Evolutionary conservation across 805 yeast species (phyloP).

Genomic region (Metschnikowia similis): DNA sequence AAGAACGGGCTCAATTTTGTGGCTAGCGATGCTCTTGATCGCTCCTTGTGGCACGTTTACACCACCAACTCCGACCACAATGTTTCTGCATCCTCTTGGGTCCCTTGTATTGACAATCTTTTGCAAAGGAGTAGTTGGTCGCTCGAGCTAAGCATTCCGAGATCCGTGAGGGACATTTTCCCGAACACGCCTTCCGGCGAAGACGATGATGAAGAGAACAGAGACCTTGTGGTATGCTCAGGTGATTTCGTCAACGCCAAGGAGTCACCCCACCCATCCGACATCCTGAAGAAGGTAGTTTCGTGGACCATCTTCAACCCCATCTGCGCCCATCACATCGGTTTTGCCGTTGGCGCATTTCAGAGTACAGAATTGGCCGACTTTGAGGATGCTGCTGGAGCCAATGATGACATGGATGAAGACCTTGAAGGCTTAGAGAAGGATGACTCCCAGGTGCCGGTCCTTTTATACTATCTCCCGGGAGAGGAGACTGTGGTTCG

Average conservation of each 20-base stretch:
- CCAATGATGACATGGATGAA: slow-evolving; percentile 29
- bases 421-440: slow-evolving; percentile 26
- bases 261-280: slow-evolving; percentile 72
- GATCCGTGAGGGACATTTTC: slow-evolving; percentile 64
- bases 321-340: slow-evolving; percentile 88
- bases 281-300: slow-evolving; percentile 68
- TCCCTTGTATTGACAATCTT: slow-evolving; percentile 87
- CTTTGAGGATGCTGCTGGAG: slow-evolving; percentile 26
- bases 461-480: slow-evolving; percentile 61
- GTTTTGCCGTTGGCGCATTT: slow-evolving; percentile 92
- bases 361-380: slow-evolving; percentile 55
- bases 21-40: slow-evolving; percentile 50
- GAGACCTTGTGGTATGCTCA: slow-evolving; percentile 61
- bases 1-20: slow-evolving; percentile 73
- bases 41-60: slow-evolving; percentile 74
- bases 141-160: slow-evolving; percentile 77
- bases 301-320: slow-evolving; percentile 76
- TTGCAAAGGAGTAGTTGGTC: slow-evolving; percentile 94
- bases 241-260: slow-evolving; percentile 64
- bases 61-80: slow-evolving; percentile 77
- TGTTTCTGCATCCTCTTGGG: slow-evolving; percentile 91
- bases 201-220: slow-evolving; percentile 42
- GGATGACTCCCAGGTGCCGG: slow-evolving; percentile 29
- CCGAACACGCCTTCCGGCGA: neutral
- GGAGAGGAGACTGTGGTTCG: slow-evolving; percentile 51